Base-by-base conservation (phyloP, 345 rosid genomes). In the Acer negundo region DNA sequence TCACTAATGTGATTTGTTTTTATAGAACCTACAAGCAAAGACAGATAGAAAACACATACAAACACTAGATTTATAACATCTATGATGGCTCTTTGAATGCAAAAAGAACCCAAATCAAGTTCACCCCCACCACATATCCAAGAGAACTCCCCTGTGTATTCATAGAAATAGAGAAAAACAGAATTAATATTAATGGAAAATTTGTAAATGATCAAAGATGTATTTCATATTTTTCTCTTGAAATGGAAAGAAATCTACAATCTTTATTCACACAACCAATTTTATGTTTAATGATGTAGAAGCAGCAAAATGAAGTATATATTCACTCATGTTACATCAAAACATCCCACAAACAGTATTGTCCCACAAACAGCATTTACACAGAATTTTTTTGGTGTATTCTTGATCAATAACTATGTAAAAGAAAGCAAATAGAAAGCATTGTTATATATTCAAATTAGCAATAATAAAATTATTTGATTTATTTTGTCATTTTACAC, bases 61-160 rank as follows among this genome's bases (percentile, higher is more conserved):
- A 91, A 95, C 15, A 86, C 26, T 46, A 91, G 71, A 75, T 93
- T 88, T 49, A 87, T 13, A 16, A 74, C 84, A 79, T 90, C 97
- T 62, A 91, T 83, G 56, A 81, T 78, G 28, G 86, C 83, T 78
- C 94, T 84, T 76, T 83, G 93, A 40, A 80, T 80, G 89, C 97
- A 89, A 67, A 76, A 70, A 74, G 94, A 87, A 22, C 81, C 76
- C 56, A 85, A 46, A 68, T 81, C 80, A 61, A 88, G 80, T 28
- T 85, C 83, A 56, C 87, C 86, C 2, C 78, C 85, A 35, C 38
- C 38, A 80, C 97, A 90, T 67, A 82, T 80, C 90, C 89, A 80
- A 64, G 89, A 78, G 77, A 89, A 28, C 10, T 55, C 70, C 67
- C 83, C 95, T 94, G 88, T 87, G 83, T 6, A 70, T 13, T 24